Conservation (phyloP, 352 stramenopile species). For the Globisporangium echinulatum region DNA sequence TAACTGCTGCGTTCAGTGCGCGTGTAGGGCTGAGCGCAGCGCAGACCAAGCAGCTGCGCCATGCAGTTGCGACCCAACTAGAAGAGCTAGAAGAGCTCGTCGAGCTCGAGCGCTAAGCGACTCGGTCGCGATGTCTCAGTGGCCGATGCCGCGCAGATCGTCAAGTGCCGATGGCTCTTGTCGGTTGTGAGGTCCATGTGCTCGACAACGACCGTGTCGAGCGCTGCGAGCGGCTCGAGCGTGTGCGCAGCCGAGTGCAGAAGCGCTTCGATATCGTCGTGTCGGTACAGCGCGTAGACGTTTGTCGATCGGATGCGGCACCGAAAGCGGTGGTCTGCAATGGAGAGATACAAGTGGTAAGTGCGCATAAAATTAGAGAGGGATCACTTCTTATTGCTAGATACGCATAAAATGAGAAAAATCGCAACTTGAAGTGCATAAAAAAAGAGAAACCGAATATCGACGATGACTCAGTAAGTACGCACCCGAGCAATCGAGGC, state of each 20-base stretch:
- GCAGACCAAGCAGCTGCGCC: slow-evolving; percentile 23
- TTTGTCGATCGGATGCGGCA: slow-evolving; percentile 69
- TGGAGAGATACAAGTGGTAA: background rate
- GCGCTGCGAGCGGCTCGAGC: slow-evolving; percentile 41
- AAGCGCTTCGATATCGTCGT: slow-evolving; percentile 51
- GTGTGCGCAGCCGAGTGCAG: slow-evolving; percentile 19
- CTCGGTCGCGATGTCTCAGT: slow-evolving; percentile 2
- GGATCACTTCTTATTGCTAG: too few relatives aligned
- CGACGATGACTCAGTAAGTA: background rate
- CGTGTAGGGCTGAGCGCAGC: slow-evolving; percentile 18
- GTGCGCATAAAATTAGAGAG: background rate
- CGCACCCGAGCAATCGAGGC: slow-evolving; percentile 37
- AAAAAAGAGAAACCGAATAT: background rate
- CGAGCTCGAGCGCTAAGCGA: slow-evolving; percentile 53
- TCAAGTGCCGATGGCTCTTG: slow-evolving; percentile 44
- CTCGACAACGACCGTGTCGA: slow-evolving; percentile 71
- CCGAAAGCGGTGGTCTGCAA: slow-evolving; percentile 53
- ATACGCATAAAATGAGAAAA: background rate
- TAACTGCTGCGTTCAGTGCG: slow-evolving; percentile 22
- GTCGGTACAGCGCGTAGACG: slow-evolving; percentile 52
- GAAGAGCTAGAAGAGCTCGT: slow-evolving; percentile 77
- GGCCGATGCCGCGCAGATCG: slow-evolving; percentile 16
- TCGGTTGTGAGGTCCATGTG: slow-evolving; percentile 56
- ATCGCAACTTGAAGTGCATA: background rate
- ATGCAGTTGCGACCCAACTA: slow-evolving; percentile 30